Evolutionary conservation across 768 basidiomycete species (phyloP), one percentile per base, ranked within the genome.

Genomic region (Hygrophorus russula): DNA sequence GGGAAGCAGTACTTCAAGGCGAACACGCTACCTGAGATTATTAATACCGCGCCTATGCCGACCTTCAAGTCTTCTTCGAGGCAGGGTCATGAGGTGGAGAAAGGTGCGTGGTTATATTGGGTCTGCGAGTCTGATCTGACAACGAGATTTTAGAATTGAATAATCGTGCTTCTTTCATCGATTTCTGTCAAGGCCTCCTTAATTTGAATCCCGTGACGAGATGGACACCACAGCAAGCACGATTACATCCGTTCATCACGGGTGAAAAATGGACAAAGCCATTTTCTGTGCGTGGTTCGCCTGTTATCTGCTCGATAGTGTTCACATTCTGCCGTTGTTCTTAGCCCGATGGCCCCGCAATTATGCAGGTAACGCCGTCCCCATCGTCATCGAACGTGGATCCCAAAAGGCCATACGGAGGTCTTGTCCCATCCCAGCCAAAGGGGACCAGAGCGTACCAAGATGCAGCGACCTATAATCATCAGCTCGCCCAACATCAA

Each of bases 1-100:
- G 93, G 92, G 53, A 99, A 99, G 63, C 94, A 98, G 61, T 99
- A 98, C 60, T 98, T 99, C 74, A 88, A 91, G 59, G 90, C 92
- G 13, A 88, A 78, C 19, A 82, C 88, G 14, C 64, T 99, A 32
- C 91, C 89, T 1, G 96, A 99, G 49, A 94, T 99, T 53, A 85
- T 99, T 61, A 91, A 91, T 59, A 84, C 83, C 34, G 92, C 96
- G 35, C 90, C 93, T n/a, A 82, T 94, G 73, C 82, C 88, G 8
- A 73, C 76, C 13, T 81, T 79, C 56, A 94, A 93, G 59, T 78
- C 49, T 2, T 49, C 75, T 13, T 70, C 82, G 48, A 71, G 84
- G 54, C 79, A 80, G 63, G 65, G 73, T 42, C 77, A 82, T 47
- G 94, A 97, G 57, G 64, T 93, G 52, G 93, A 97, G 53, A 94